Conservation (phyloP, 805 yeast species). For the Yarrowia sp. region DNA sequence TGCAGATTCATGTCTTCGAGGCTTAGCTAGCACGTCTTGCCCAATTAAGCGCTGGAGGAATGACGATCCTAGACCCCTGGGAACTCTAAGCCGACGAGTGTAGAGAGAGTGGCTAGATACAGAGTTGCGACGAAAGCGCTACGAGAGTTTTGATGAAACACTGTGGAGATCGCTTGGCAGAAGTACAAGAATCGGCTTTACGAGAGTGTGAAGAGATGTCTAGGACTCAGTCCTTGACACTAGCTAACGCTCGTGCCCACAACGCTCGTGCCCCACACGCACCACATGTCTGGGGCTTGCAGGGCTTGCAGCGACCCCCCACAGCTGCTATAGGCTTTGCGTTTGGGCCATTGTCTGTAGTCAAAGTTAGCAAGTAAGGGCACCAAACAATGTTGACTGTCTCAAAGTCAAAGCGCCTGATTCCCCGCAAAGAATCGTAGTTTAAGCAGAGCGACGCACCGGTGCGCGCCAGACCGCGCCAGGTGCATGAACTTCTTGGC, state of each 20-base stretch:
- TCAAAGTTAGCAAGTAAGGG: constrained; percentile 5
- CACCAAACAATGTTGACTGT: constrained; percentile 6
- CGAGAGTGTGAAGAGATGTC: no score
- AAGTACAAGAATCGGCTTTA: no score
- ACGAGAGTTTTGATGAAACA: neutral
- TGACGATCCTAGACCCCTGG: constrained; percentile 18
- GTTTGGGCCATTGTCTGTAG: neutral
- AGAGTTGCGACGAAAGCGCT: neutral
- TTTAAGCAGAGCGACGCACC: neutral
- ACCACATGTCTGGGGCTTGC: neutral
- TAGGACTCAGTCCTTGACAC: no score
- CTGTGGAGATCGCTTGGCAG: no score
- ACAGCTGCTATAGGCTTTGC: neutral
- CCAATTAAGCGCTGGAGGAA: neutral
- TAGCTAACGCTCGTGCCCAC: no score
- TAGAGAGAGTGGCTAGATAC: neutral
- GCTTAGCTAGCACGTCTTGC: constrained; percentile 3
- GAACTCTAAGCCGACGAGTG: neutral
- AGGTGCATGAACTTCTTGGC: neutral
- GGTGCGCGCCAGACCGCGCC: no score
- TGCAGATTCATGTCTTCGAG: neutral
- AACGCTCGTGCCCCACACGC: no score
- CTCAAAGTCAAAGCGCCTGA: constrained; percentile 2
- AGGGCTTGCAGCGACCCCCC: neutral
- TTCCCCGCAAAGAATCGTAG: constrained; percentile 14